These are phyloP conservation scores for Solanum neorickii DNA, from an alignment of 257 asterid species.

Conservation along the genomic window DNA sequence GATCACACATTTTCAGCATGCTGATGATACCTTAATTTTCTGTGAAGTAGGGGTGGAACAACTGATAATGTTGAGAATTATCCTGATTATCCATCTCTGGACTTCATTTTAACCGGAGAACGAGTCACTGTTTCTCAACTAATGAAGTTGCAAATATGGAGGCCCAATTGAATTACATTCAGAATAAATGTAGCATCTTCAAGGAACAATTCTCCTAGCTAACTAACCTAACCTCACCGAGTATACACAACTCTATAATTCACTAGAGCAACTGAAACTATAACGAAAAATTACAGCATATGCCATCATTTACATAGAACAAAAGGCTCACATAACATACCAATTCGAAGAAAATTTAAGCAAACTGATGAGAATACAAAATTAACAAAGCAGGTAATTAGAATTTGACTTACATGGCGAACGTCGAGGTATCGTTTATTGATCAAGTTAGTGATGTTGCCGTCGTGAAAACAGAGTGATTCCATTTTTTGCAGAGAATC, in stretches of 20 bases:
- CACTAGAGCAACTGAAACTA: background rate
- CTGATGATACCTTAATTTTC: background rate
- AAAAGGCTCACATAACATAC: background rate
- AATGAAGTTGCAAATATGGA: background rate
- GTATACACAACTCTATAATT: background rate
- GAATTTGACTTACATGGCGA: constrained; percentile 13
- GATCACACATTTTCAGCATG: background rate
- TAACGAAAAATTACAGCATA: background rate
- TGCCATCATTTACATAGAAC: background rate
- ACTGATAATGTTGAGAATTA: background rate
- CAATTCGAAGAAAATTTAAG: background rate
- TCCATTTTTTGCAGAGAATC: constrained; percentile 17
- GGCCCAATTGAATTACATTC: background rate
- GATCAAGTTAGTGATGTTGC: constrained; percentile 74
- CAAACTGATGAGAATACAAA: background rate
- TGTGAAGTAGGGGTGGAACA: background rate
- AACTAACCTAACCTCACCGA: background rate
- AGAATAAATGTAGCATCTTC: background rate
- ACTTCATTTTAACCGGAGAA: background rate
- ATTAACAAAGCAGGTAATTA: background rate
- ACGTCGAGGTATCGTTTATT: constrained; percentile 35
- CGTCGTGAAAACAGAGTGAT: constrained; percentile 56
- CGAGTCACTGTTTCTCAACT: background rate
- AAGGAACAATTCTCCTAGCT: background rate
- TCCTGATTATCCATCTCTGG: background rate